Evolutionary conservation across 139 green algal species (phyloP).

Genomic region (Coccomyxa sp.): DNA sequence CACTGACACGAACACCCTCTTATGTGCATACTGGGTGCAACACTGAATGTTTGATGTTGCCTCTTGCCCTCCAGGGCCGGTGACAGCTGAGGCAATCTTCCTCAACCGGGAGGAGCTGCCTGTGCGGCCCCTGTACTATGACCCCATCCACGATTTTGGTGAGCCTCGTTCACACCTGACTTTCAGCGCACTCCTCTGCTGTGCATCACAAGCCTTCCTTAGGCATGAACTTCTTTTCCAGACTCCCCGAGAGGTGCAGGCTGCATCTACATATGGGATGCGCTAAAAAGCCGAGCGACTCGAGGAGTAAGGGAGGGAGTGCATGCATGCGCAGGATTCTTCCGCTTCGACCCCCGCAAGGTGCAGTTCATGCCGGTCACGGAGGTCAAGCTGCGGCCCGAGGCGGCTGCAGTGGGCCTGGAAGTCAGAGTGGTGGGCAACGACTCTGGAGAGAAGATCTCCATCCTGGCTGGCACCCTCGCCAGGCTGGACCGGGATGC

Average conservation of each 20-base stretch:
- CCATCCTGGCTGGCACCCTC: slow-evolving; percentile 84
- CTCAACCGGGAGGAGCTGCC: slow-evolving; percentile 82
- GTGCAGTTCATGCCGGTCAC: slow-evolving; percentile 64
- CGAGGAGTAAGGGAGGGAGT: too few species aligned
- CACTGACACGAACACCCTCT: too few species aligned
- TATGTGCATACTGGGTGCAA: too few species aligned
- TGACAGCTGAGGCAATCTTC: slow-evolving; percentile 89
- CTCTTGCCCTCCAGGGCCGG: slow-evolving; percentile 44
- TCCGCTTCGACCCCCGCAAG: slow-evolving; percentile 70
- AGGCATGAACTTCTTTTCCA: too few species aligned
- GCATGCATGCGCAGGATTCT: slow-evolving; percentile 78
- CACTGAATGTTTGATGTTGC: not conserved
- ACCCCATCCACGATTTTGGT: slow-evolving; percentile 51
- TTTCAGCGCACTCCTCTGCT: too few species aligned
- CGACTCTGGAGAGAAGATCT: slow-evolving; percentile 87
- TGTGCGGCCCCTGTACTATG: slow-evolving; percentile 36
- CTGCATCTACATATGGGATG: too few species aligned
- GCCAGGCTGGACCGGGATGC: slow-evolving; percentile 86
- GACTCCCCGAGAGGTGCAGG: too few species aligned
- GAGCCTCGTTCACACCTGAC: too few species aligned
- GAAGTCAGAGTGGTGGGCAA: slow-evolving; percentile 92
- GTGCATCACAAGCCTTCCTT: not conserved
- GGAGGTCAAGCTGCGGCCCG: slow-evolving; percentile 72
- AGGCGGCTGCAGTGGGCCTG: slow-evolving; percentile 75
- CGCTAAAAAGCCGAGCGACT: too few species aligned